phyloP scores from a whole-genome alignment of 2,329 filamentous ascomycete species.

The Parascedosporium putredinis region DNA sequence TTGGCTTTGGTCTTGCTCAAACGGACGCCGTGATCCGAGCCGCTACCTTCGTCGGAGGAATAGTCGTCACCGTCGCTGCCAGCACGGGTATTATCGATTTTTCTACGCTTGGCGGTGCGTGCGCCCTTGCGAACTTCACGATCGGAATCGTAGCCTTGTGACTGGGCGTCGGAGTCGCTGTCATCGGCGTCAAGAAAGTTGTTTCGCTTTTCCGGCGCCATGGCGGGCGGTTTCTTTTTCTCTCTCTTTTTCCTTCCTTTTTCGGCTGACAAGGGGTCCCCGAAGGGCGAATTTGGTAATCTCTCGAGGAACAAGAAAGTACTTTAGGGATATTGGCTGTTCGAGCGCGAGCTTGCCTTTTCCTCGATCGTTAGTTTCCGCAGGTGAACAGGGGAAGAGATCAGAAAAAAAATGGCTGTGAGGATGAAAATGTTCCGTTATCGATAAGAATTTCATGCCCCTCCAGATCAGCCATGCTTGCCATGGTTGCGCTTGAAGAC shows the following conservation, averaged over 20 bases:
- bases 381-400: neutral
- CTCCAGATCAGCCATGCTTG: too few species aligned
- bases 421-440: neutral
- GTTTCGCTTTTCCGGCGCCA: conserved; percentile 9
- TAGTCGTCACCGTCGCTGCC: conserved; percentile 25
- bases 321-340: too few species aligned
- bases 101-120: conserved; percentile 52
- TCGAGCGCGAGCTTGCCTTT: too few species aligned
- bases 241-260: too few species aligned
- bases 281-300: too few species aligned
- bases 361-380: neutral
- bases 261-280: too few species aligned
- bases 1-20: conserved; percentile 14
- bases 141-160: conserved; percentile 56
- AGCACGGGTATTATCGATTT: conserved; percentile 38
- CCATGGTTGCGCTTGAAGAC: too few species aligned
- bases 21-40: conserved; percentile 15
- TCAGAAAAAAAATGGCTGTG: neutral
- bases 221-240: neutral
- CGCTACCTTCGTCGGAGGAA: conserved; percentile 21
- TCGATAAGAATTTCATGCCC: neutral
- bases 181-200: conserved; percentile 8
- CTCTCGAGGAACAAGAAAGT: too few species aligned
- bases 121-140: conserved; percentile 58
- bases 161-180: conserved; percentile 45